Evolutionary conservation across 2,329 filamentous ascomycete species (phyloP), one percentile per base, ranked within the genome.

Genomic region (Iodosphaeria phyllophila): DNA sequence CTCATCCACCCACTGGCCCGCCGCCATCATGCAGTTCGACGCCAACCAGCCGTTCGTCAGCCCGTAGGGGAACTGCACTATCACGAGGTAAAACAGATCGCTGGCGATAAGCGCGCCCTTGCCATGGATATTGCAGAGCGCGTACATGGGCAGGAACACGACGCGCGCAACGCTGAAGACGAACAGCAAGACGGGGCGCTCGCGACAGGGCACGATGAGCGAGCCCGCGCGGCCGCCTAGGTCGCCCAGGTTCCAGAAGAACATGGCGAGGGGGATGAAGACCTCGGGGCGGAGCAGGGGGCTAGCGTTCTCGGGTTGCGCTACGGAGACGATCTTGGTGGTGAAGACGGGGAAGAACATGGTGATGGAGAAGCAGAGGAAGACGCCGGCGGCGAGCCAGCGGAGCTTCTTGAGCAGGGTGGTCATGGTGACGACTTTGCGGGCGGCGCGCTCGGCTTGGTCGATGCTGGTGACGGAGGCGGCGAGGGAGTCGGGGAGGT

Each of bases 261-360:
- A 67, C 49, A 95, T 92, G 4, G 67, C 82, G 1, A 93, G 60
- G 0, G 89, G 84, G 29, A 95, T 84, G 46, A 95, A 98, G 10
- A 74, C 71, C 1, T 70, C 59, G 0, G 79, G 69, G 26, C 70
- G 66, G 35, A 91, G 66, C 10, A 91, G 51, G 10, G 59, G 51
- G 8, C 61, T 54, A 8, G 64, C 58, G 42, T 58, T 29, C 41
- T 38, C 37, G 13, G 35, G 33, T 9, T 35, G 35, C 25, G 35
- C 34, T 6, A 63, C 52, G 3, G 60, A 67, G 13, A 57, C 34
- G 26, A 75, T 74, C 48, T 74, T 69, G 29, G 62, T 54, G 0
- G 89, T 95, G 50, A 91, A 91, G 31, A 95, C 79, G 1, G 89
- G 89, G 55, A 84, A 95, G 44, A 89, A 72, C 86, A 98, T 95